Percentiles rank a stretch among this genome's conserved stretches.
These are phyloP conservation scores for Ustilago shanxiensis DNA, from an alignment of 1,284 basidiomycete species.

Conservation along the genomic window DNA sequence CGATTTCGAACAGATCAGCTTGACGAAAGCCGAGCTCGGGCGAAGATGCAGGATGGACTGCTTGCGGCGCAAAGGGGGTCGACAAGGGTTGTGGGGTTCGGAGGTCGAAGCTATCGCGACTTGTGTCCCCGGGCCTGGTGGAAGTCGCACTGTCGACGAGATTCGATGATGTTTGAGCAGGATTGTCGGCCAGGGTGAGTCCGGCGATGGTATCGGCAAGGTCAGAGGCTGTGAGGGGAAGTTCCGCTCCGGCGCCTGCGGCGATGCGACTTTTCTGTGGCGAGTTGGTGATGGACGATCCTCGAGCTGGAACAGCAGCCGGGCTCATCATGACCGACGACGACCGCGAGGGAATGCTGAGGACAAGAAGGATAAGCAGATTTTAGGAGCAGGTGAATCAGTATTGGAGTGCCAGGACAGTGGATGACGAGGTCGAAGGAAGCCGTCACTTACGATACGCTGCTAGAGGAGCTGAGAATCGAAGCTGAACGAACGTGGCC, in stretches of 20 bases:
- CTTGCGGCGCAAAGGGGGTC: conserved; percentile 9
- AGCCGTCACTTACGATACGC: conserved; percentile 32
- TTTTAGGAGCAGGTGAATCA: not conserved
- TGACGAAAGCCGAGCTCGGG: conserved; percentile 16
- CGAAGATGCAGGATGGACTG: not conserved
- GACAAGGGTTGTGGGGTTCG: conserved; percentile 22
- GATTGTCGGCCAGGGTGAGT: conserved; percentile 29
- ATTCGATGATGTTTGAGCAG: not conserved
- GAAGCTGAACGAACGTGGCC: conserved; percentile 41
- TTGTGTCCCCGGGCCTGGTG: not conserved
- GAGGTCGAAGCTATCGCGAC: conserved; percentile 8
- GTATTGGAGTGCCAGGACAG: not conserved
- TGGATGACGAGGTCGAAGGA: not conserved
- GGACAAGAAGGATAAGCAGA: not conserved
- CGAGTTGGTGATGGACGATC: conserved; percentile 33
- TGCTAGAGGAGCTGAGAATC: conserved; percentile 48
- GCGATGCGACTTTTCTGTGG: conserved; percentile 11
- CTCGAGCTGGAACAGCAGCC: conserved; percentile 32
- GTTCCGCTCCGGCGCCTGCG: not conserved
- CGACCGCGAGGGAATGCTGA: conserved; percentile 48
- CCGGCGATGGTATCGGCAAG: conserved; percentile 51
- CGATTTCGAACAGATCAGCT: conserved; percentile 30
- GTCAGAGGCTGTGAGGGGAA: conserved; percentile 39
- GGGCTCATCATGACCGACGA: conserved; percentile 45
- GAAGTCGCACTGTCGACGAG: not conserved